Evolutionary conservation across 2,329 filamentous ascomycete genomes (phyloP).

Genomic region (Sclerotinia nivalis): DNA sequence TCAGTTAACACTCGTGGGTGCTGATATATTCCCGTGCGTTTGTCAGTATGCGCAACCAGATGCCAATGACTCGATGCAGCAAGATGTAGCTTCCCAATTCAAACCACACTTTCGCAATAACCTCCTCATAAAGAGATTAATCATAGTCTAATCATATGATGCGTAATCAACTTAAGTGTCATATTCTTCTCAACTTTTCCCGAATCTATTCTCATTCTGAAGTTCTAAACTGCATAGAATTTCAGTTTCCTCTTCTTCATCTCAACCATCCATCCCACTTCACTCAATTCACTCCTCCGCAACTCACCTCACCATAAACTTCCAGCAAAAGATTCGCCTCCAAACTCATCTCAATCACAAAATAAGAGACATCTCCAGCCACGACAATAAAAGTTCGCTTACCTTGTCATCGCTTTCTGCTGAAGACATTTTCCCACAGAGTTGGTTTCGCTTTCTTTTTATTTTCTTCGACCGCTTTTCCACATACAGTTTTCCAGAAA

Average conservation of each 20-base stretch:
- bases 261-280: not conserved
- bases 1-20: not conserved
- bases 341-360: not conserved
- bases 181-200: not conserved
- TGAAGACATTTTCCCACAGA: not conserved
- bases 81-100: conserved; percentile 5
- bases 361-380: not conserved
- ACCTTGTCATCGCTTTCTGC: not conserved
- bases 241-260: not conserved
- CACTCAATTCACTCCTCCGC: not conserved
- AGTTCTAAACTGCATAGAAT: not conserved
- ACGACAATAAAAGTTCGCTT: not conserved
- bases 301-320: not conserved
- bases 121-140: not conserved
- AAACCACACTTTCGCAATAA: not conserved
- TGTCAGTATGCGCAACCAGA: not conserved
- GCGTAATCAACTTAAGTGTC: not conserved
- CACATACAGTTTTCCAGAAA: not conserved
- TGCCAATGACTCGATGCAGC: not conserved
- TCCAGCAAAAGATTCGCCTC: not conserved
- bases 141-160: not conserved
- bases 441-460: not conserved
- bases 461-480: not conserved
- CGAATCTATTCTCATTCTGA: not conserved
- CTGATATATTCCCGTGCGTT: not conserved